phyloP scores from a whole-genome alignment of 305 asterid genomes.

The Fraxinus velutina region DNA sequence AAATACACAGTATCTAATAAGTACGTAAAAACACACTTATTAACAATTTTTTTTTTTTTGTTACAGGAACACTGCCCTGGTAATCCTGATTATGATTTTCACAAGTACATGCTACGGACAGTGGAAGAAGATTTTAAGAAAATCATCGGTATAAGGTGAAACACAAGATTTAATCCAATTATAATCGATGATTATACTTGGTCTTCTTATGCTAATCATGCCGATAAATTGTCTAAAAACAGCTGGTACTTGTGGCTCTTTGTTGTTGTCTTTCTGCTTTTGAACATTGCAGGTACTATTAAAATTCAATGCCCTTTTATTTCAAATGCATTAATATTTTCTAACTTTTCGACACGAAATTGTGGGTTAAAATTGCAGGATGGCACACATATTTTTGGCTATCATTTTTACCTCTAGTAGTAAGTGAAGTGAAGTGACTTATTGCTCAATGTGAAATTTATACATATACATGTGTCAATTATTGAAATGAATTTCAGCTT shows the following conservation, averaged over 20 bases:
- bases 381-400: constrained; percentile 94
- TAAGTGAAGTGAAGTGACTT: constrained; percentile 28
- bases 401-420: constrained; percentile 70
- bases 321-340: not conserved
- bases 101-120: constrained; percentile 68
- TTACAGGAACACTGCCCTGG: constrained; percentile 62
- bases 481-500: constrained; percentile 41
- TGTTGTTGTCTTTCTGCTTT: constrained; percentile 67
- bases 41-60: not conserved
- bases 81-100: constrained; percentile 50
- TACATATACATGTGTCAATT: not conserved
- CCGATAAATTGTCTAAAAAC: constrained; percentile 27
- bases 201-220: constrained; percentile 13
- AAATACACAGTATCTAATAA: too few species aligned
- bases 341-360: not conserved
- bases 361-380: constrained; percentile 47
- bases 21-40: too few species aligned
- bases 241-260: constrained; percentile 92
- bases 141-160: constrained; percentile 77
- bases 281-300: constrained; percentile 66
- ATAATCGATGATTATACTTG: not conserved
- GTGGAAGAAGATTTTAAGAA: constrained; percentile 74
- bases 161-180: not conserved
- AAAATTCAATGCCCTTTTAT: not conserved
- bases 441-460: not conserved